phyloP scores from a whole-genome alignment of 805 yeast species.

The Ogataea degrootiae region DNA sequence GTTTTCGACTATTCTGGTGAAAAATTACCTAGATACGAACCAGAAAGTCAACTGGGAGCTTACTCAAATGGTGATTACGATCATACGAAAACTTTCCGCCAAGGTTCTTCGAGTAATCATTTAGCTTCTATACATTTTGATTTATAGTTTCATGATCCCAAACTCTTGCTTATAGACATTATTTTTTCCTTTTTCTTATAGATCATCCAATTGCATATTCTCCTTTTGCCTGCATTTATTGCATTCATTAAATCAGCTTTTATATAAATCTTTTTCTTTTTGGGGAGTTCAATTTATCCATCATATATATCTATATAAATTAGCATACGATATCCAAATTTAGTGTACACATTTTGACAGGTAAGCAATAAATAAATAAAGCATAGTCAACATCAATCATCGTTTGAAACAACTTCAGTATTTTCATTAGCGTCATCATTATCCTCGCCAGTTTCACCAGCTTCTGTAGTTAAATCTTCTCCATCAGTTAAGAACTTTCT shows the following conservation, averaged over 20 bases:
- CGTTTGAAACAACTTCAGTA: background rate
- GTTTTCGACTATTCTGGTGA: slow-evolving; percentile 3
- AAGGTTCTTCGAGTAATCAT: slow-evolving; percentile 6
- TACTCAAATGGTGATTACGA: background rate
- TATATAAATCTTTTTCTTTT: too few relatives aligned
- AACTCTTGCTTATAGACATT: background rate
- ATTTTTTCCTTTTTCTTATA: background rate
- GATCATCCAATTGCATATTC: background rate
- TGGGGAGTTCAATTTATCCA: too few relatives aligned
- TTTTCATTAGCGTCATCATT: background rate
- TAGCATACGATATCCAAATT: background rate
- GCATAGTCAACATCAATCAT: background rate
- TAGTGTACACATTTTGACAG: background rate
- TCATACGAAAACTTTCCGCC: slow-evolving; percentile 1
- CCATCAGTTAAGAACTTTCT: slow-evolving; percentile 49
- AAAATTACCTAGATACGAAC: slow-evolving; percentile 1
- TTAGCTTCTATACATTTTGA: slow-evolving; percentile 1
- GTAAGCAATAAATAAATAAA: too few relatives aligned
- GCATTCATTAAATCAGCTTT: background rate
- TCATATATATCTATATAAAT: too few relatives aligned
- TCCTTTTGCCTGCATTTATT: background rate
- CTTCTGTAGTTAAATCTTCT: background rate
- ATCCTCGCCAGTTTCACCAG: background rate
- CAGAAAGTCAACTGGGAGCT: background rate
- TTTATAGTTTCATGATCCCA: background rate